phyloP scores from a whole-genome alignment of 352 stramenopile species.

The Blastocystis sp. region DNA sequence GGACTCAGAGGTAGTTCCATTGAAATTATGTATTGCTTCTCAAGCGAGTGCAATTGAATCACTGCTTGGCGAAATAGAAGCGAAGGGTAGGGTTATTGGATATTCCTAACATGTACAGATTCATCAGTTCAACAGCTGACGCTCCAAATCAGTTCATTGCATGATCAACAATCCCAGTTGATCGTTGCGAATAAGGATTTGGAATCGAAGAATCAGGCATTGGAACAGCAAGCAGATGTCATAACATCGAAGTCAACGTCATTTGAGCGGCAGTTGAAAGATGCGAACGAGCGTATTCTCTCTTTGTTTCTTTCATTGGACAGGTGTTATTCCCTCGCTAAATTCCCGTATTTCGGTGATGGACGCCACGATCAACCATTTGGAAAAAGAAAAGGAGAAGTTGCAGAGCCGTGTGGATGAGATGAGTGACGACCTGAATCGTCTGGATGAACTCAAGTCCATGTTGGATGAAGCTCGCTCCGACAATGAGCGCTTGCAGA shows the following conservation, averaged over 20 bases:
- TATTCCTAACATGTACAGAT: background rate
- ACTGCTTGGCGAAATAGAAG: background rate
- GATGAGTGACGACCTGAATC: background rate
- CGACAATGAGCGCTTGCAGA: constrained; percentile 27
- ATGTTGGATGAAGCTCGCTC: background rate
- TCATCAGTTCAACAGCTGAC: background rate
- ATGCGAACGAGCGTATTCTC: background rate
- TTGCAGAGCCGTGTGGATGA: constrained; percentile 11
- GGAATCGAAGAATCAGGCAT: background rate
- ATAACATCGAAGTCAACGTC: background rate
- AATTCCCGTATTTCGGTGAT: background rate
- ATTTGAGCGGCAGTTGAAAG: background rate
- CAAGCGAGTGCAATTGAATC: constrained; percentile 27
- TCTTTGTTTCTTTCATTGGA: too few relatives aligned
- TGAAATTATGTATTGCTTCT: constrained; percentile 4
- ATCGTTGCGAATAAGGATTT: background rate
- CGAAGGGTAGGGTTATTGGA: background rate
- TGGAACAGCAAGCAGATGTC: background rate
- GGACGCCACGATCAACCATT: background rate
- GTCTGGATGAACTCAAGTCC: background rate
- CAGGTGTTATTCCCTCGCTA: background rate
- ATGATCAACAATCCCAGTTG: background rate
- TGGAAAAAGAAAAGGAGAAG: background rate
- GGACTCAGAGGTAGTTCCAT: background rate
- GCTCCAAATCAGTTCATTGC: background rate